phyloP scores from a whole-genome alignment of 345 rosid genomes.

The Pistacia integerrima region DNA sequence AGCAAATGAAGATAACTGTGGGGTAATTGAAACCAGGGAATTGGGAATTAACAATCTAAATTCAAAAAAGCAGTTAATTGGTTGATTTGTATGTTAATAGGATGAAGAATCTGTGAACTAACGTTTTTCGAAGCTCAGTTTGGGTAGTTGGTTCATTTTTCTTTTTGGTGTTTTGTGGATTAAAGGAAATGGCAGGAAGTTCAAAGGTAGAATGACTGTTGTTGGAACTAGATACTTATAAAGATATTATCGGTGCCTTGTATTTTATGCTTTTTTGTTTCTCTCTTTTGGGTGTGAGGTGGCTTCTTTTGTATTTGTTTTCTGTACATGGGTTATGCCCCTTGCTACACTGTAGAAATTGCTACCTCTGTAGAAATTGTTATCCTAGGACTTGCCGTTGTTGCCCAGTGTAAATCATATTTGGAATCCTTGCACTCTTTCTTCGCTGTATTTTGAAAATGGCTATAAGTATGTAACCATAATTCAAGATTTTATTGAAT shows the following conservation, averaged over 20 bases:
- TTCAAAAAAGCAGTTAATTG: not conserved
- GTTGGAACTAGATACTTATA: not conserved
- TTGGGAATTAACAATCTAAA: not conserved
- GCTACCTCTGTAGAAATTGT: not conserved
- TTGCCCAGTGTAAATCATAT: not conserved
- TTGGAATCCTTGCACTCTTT: not conserved
- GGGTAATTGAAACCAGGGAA: not conserved
- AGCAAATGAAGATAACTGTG: not conserved
- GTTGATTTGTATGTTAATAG: not conserved
- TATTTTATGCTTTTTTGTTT: not conserved
- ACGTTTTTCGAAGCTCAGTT: too few relatives aligned
- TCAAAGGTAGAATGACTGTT: not conserved
- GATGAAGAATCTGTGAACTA: not conserved
- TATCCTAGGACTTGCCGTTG: not conserved
- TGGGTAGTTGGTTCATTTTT: not conserved
- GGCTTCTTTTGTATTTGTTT: not conserved
- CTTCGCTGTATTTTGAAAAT: not conserved
- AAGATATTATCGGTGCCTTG: not conserved
- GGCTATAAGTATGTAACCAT: not conserved
- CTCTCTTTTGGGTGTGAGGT: not conserved
- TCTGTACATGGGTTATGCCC: not conserved
- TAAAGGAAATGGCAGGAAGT: not conserved
- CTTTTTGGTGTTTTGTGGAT: not conserved
- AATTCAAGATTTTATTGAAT: not conserved
- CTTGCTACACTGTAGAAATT: too few relatives aligned